Conservation (phyloP, 768 basidiomycete genomes). For the Roridomyces roridus region DNA sequence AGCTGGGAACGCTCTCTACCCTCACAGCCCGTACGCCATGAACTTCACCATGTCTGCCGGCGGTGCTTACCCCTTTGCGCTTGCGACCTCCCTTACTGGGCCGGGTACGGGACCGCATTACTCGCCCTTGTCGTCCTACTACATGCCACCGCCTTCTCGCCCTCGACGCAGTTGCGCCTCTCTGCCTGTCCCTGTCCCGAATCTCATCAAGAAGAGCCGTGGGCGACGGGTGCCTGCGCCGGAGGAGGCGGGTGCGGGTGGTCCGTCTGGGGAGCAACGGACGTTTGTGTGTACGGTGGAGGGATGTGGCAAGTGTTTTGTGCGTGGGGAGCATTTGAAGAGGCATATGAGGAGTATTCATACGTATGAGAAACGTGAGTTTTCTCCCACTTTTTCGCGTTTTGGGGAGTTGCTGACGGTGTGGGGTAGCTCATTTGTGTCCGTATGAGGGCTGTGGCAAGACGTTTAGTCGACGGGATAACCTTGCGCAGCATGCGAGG, state of each 20-base stretch:
- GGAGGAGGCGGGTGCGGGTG: background rate
- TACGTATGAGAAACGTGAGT: slow-evolving; percentile 64
- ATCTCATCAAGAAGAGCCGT: slow-evolving; percentile 68
- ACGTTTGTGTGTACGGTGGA: slow-evolving; percentile 52
- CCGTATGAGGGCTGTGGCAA: slow-evolving; percentile 24
- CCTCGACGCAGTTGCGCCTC: too few species aligned
- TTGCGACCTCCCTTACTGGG: too few species aligned
- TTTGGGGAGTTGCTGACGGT: too few species aligned
- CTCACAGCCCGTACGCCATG: too few species aligned
- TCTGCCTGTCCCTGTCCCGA: slow-evolving; percentile 63
- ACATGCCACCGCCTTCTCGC: background rate
- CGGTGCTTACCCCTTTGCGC: background rate
- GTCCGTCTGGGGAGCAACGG: slow-evolving; percentile 27
- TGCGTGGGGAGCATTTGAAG: slow-evolving; percentile 62
- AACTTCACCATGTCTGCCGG: background rate
- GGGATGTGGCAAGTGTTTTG: too few species aligned
- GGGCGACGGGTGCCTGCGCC: slow-evolving; percentile 59
- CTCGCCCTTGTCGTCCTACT: too few species aligned
- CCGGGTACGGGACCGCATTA: too few species aligned
- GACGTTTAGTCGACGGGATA: slow-evolving; percentile 26
- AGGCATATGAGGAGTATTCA: slow-evolving; percentile 63
- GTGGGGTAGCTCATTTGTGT: slow-evolving; percentile 10
- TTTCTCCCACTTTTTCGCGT: background rate
- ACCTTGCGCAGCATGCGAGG: slow-evolving; percentile 26
- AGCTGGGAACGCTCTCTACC: too few species aligned